A percentile compares a stretch with the other conserved stretches of the same genome.
Conservation (phyloP, 2,329 filamentous ascomycete species). For the Berkeleyomyces rouxiae region DNA sequence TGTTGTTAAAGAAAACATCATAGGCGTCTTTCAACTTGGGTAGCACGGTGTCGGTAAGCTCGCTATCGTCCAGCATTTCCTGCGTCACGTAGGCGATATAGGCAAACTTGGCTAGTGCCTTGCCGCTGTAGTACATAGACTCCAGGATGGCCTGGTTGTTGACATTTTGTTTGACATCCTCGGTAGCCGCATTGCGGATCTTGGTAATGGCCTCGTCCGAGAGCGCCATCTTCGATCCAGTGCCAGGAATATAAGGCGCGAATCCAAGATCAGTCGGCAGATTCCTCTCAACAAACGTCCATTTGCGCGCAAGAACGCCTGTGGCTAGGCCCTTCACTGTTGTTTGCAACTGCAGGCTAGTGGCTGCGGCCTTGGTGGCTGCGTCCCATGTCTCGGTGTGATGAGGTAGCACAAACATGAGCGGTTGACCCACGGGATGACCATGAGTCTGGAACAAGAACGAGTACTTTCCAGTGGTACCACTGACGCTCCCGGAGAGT, state of each 20-base stretch:
- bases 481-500: conserved; percentile 45
- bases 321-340: conserved; percentile 72
- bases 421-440: conserved; percentile 37
- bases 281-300: conserved; percentile 61
- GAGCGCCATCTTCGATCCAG: conserved; percentile 30
- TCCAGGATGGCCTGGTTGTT: conserved; percentile 53
- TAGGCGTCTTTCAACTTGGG: conserved; percentile 49
- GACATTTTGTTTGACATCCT: conserved; percentile 65
- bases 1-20: conserved; percentile 47
- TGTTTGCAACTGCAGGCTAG: conserved; percentile 50
- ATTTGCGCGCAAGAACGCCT: conserved; percentile 53
- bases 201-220: conserved; percentile 36
- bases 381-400: conserved; percentile 61
- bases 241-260: conserved; percentile 52
- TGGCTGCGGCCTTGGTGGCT: conserved; percentile 31
- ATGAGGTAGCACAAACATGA: conserved; percentile 83
- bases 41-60: conserved; percentile 40
- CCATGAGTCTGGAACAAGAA: conserved; percentile 61
- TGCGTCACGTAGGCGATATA: conserved; percentile 47
- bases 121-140: conserved; percentile 90
- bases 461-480: conserved; percentile 50
- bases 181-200: conserved; percentile 46
- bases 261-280: conserved; percentile 63
- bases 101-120: conserved; percentile 65
- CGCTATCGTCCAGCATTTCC: conserved; percentile 42